These are phyloP conservation scores for Paragyromitra xinjiangensis DNA, from an alignment of 495 filamentous ascomycete genomes.

Conservation along the genomic window DNA sequence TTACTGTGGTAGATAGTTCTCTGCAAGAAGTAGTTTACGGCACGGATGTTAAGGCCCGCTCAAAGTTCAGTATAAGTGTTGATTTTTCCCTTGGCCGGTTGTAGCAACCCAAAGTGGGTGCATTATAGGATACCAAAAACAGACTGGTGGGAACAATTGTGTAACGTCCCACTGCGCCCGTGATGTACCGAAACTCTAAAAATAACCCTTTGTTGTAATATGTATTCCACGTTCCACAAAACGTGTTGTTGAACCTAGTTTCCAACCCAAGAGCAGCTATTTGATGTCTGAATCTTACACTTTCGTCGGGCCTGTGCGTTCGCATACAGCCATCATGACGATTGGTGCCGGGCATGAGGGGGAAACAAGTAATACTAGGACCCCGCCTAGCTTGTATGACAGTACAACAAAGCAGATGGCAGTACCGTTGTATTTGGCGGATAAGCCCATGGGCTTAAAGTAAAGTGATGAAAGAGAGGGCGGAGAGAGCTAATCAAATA, in stretches of 20 bases:
- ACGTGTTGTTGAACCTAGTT: background rate
- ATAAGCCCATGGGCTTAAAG: no score
- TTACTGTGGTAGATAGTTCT: no score
- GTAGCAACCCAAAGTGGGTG: background rate
- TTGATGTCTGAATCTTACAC: background rate
- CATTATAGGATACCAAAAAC: background rate
- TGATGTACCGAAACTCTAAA: background rate
- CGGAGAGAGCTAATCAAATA: no score
- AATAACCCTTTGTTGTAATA: background rate
- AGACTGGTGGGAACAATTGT: background rate
- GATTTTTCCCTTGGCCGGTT: no score
- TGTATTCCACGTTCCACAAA: background rate
- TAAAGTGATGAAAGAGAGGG: no score
- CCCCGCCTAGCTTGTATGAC: background rate
- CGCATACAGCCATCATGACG: background rate
- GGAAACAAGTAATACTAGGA: background rate
- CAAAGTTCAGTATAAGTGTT: no score
- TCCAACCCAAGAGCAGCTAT: background rate
- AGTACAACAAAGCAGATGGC: background rate
- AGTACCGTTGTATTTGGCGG: no score
- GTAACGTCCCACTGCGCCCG: slow-evolving; percentile 13
- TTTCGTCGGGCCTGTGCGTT: background rate
- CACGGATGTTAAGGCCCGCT: no score
- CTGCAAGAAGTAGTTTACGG: no score
- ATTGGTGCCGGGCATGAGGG: background rate